Conservation (phyloP, 2,329 filamentous ascomycete genomes). For the Aspergillus sp. region DNA sequence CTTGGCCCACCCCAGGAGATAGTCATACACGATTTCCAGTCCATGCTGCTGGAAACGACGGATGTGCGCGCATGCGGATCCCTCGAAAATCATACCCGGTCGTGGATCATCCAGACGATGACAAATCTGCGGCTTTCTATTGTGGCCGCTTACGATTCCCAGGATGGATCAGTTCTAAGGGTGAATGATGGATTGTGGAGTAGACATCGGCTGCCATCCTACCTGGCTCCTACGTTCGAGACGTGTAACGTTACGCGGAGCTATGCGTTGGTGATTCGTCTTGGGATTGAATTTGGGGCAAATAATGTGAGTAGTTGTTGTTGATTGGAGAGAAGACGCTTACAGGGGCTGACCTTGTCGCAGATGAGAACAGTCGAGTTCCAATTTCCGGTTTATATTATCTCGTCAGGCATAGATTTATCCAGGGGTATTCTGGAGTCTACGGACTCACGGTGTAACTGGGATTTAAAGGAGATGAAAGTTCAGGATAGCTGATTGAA, state of each 20-base stretch:
- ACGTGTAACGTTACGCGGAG: constrained; percentile 13
- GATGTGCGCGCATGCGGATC: constrained; percentile 6
- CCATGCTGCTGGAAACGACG: constrained; percentile 15
- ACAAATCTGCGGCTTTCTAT: not conserved
- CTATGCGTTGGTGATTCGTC: constrained; percentile 8
- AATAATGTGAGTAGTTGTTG: constrained; percentile 4
- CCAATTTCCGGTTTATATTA: constrained; percentile 11
- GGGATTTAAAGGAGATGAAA: too few species aligned
- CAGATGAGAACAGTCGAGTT: constrained; percentile 8
- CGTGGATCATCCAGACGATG: constrained; percentile 14
- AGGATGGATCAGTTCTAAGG: not conserved
- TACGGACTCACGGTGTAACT: too few species aligned
- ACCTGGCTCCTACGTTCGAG: constrained; percentile 10
- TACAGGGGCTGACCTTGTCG: not conserved
- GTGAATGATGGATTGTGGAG: constrained; percentile 1
- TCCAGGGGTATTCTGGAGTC: too few species aligned
- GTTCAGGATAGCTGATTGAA: too few species aligned
- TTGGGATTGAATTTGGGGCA: constrained; percentile 8
- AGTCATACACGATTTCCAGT: constrained; percentile 9
- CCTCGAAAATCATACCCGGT: constrained; percentile 3
- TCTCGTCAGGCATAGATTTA: not conserved
- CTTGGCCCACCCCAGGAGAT: not conserved
- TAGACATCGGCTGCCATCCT: constrained; percentile 3
- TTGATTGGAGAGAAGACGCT: not conserved
- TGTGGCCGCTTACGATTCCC: too few species aligned